Evolutionary conservation across 345 rosid genomes (phyloP).

Genomic region (Mallotus nudiflorus): DNA sequence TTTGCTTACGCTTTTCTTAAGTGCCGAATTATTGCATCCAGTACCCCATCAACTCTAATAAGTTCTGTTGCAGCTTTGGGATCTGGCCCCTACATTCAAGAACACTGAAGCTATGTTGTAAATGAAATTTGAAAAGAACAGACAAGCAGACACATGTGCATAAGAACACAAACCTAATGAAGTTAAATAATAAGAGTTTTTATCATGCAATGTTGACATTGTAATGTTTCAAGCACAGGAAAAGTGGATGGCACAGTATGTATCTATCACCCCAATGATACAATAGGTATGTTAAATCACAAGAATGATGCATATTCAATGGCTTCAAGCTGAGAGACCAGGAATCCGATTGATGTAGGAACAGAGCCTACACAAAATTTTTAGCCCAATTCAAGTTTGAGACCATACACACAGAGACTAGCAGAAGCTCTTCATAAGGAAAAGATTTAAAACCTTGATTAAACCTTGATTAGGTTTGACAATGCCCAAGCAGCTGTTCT

Average conservation of each 20-base stretch:
- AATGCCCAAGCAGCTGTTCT: conserved; percentile 98
- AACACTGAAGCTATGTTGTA: conserved; percentile 32
- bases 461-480: conserved; percentile 91
- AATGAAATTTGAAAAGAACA: conserved; percentile 24
- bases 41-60: conserved; percentile 65
- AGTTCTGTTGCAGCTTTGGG: conserved; percentile 84
- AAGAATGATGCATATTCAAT: background rate
- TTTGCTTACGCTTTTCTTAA: conserved; percentile 69
- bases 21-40: conserved; percentile 83
- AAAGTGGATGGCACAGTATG: background rate
- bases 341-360: background rate
- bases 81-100: conserved; percentile 78
- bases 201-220: background rate
- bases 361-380: background rate
- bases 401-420: background rate
- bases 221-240: background rate
- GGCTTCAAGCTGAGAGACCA: background rate
- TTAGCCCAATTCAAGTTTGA: background rate
- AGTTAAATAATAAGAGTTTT: background rate
- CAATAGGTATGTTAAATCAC: background rate
- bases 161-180: background rate
- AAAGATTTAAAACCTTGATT: conserved; percentile 58
- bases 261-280: background rate
- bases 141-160: background rate
- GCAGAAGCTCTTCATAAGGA: background rate